These are phyloP conservation scores for Litsea cubeba DNA, from an alignment of 164 flowering plant species.

Conservation along the genomic window DNA sequence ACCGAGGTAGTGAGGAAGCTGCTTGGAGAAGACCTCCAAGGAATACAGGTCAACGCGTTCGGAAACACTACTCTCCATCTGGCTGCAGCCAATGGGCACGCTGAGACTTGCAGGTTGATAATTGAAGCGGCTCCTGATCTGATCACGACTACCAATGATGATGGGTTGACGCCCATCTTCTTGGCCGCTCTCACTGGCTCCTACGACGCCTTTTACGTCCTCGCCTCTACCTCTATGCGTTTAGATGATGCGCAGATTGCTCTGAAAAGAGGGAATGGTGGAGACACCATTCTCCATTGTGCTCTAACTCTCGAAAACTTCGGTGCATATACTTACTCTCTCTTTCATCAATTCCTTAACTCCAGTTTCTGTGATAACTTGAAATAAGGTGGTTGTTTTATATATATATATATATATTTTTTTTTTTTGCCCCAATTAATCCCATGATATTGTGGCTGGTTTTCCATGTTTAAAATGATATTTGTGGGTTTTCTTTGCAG, in stretches of 20 bases:
- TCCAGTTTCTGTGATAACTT: too few relatives aligned
- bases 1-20: not conserved
- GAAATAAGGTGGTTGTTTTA: too few relatives aligned
- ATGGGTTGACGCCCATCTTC: not conserved
- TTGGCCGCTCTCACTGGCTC: not conserved
- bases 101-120: not conserved
- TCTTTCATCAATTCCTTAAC: too few relatives aligned
- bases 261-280: not conserved
- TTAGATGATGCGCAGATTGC: too few relatives aligned
- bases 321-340: not conserved
- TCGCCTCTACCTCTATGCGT: not conserved
- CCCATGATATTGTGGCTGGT: too few relatives aligned
- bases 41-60: not conserved
- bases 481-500: too few relatives aligned
- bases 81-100: not conserved
- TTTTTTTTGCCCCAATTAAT: too few relatives aligned
- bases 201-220: not conserved
- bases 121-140: not conserved
- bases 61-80: not conserved
- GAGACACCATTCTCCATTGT: not conserved
- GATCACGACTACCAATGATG: not conserved
- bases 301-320: not conserved
- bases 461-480: too few relatives aligned
- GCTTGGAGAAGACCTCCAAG: not conserved
- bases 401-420: too few relatives aligned